Conservation (phyloP, 2,329 filamentous ascomycete genomes). For the Stromatinia cepivora region DNA sequence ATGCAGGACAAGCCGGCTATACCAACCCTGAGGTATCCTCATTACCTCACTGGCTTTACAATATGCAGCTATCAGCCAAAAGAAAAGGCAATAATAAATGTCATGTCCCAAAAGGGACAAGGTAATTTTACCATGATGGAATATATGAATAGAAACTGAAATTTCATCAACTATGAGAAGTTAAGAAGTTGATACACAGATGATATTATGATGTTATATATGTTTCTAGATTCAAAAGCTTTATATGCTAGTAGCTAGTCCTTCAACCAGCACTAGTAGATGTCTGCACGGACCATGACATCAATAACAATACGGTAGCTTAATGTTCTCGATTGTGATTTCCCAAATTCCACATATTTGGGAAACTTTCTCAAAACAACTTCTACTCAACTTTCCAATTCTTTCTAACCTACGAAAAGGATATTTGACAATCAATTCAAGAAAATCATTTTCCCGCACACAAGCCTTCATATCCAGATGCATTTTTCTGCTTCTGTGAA, state of each 20-base stretch:
- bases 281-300: conserved; percentile 6
- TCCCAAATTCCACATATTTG: conserved; percentile 3
- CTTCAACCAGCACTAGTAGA: background rate
- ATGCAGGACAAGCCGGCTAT: conserved; percentile 3
- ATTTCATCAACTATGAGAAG: background rate
- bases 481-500: conserved; percentile 40
- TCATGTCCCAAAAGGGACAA: background rate
- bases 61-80: background rate
- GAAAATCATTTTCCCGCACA: background rate
- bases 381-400: background rate
- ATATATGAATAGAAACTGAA: background rate
- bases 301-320: background rate
- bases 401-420: background rate
- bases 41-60: background rate
- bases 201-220: background rate
- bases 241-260: no score
- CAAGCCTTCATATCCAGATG: conserved; percentile 38
- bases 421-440: conserved; percentile 4
- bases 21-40: background rate
- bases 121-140: background rate
- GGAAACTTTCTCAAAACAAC: conserved; percentile 12
- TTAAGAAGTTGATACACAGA: no score
- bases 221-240: no score
- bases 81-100: background rate
- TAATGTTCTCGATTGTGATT: background rate